A percentile compares a stretch with the other conserved stretches of the same genome.
Conservation (phyloP, 2,329 filamentous ascomycete species). For the Beauveria sp. region DNA sequence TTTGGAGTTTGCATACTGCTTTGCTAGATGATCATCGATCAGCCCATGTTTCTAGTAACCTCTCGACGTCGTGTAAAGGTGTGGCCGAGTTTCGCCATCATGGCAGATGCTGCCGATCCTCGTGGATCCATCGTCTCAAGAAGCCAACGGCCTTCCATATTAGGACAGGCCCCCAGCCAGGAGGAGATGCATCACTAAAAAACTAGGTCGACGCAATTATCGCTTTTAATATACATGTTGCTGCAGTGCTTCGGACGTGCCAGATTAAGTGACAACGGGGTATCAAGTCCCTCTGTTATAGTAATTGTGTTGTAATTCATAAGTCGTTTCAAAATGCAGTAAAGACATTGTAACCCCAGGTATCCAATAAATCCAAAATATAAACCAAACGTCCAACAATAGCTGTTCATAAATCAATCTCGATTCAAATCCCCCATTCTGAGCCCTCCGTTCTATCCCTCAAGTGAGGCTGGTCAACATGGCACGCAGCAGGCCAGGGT, state of each 20-base stretch:
- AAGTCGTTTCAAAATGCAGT: conserved; percentile 1
- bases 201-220: too few relatives aligned
- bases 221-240: not conserved
- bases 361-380: conserved; percentile 5
- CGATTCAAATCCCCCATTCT: not conserved
- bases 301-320: conserved; percentile 4
- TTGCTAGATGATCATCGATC: too few relatives aligned
- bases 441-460: conserved; percentile 15
- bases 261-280: too few relatives aligned
- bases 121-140: not conserved
- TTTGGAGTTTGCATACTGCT: too few relatives aligned
- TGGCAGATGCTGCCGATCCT: not conserved
- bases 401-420: not conserved
- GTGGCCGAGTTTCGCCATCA: not conserved
- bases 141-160: not conserved
- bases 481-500: conserved; percentile 55
- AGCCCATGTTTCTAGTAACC: too few relatives aligned
- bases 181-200: too few relatives aligned
- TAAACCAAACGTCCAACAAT: not conserved
- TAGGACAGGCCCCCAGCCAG: not conserved
- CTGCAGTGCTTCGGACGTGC: not conserved
- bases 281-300: too few relatives aligned
- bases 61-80: too few relatives aligned
- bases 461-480: conserved; percentile 66
- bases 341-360: not conserved